Percentiles rank a stretch among this genome's conserved stretches.
Evolutionary conservation across 2,329 filamentous ascomycete species (phyloP).

Genomic region (Amphichorda felina): DNA sequence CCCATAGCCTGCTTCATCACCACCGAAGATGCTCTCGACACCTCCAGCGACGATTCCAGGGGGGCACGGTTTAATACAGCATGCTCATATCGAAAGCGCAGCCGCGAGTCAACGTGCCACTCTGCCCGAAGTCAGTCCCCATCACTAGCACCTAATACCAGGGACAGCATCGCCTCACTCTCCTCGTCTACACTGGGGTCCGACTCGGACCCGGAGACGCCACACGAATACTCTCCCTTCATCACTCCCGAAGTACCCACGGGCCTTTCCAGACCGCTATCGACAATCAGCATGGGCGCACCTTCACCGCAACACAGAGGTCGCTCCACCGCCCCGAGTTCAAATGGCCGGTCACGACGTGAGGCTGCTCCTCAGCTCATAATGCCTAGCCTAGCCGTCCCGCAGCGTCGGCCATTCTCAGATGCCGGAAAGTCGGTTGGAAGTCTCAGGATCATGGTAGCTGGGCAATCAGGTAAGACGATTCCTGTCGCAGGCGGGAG

Average conservation of each 20-base stretch:
- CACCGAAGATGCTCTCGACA: slow-evolving; percentile 18
- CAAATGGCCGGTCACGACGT: slow-evolving; percentile 5
- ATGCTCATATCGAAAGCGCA: slow-evolving; percentile 3
- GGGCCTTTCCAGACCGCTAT: slow-evolving; percentile 14
- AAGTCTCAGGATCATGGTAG: slow-evolving; percentile 77
- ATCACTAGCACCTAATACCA: slow-evolving; percentile 3
- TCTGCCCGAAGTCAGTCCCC: slow-evolving; percentile 2
- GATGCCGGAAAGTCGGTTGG: slow-evolving; percentile 74
- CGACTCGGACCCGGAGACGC: slow-evolving; percentile 4
- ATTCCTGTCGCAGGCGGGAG: not conserved
- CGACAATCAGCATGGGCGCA: slow-evolving; percentile 31
- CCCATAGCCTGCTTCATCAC: slow-evolving; percentile 21
- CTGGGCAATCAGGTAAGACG: slow-evolving; percentile 58
- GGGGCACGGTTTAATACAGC: not conserved
- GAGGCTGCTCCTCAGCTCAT: slow-evolving; percentile 63
- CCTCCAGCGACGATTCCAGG: slow-evolving; percentile 7
- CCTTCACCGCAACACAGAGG: slow-evolving; percentile 16
- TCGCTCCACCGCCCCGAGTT: slow-evolving; percentile 4
- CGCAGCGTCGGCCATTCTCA: slow-evolving; percentile 79
- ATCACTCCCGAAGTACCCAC: slow-evolving; percentile 13
- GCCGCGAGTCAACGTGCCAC: slow-evolving; percentile 2
- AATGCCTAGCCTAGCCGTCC: slow-evolving; percentile 93
- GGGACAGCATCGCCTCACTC: slow-evolving; percentile 6
- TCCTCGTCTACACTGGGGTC: slow-evolving; percentile 4
- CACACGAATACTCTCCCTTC: slow-evolving; percentile 10